A percentile compares a stretch with the other conserved stretches of the same genome.
These are phyloP conservation scores for Serendipita sp. DNA, from an alignment of 768 basidiomycete species.

Conservation along the genomic window DNA sequence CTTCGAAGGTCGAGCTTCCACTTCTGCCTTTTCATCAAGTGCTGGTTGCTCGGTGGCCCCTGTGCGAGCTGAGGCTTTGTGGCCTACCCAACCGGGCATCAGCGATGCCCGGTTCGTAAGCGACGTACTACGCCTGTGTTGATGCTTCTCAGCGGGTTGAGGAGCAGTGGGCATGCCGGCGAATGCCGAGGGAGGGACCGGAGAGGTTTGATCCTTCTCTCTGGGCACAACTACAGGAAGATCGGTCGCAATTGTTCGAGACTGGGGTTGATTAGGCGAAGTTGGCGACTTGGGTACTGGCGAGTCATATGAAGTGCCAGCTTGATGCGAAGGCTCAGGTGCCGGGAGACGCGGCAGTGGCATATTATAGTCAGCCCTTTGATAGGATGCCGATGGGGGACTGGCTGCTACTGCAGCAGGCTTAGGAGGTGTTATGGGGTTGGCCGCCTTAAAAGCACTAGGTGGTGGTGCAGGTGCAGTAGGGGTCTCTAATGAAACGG, in stretches of 20 bases:
- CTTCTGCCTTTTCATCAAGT: slow-evolving; percentile 25
- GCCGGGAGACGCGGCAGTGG: slow-evolving; percentile 65
- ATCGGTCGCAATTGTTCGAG: slow-evolving; percentile 14
- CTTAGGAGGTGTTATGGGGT: slow-evolving; percentile 20
- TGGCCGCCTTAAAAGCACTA: slow-evolving; percentile 6
- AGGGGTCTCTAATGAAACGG: slow-evolving; percentile 4
- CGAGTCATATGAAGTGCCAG: slow-evolving; percentile 64
- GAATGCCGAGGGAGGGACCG: not conserved
- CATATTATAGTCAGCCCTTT: slow-evolving; percentile 64
- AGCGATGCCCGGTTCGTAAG: slow-evolving; percentile 43
- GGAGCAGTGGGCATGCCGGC: slow-evolving; percentile 16
- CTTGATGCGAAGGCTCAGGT: slow-evolving; percentile 67
- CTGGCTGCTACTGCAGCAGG: slow-evolving; percentile 21
- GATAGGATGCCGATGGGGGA: slow-evolving; percentile 18
- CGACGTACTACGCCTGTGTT: slow-evolving; percentile 54
- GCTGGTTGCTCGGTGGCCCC: slow-evolving; percentile 48
- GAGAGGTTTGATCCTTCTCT: slow-evolving; percentile 29
- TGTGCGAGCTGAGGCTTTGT: slow-evolving; percentile 37
- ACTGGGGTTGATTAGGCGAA: slow-evolving; percentile 35
- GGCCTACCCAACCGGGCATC: slow-evolving; percentile 29
- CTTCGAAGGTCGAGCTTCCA: not conserved
- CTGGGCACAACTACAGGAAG: slow-evolving; percentile 27
- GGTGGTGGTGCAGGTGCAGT: slow-evolving; percentile 9
- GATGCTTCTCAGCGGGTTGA: slow-evolving; percentile 39
- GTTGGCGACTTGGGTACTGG: slow-evolving; percentile 18